phyloP scores from a whole-genome alignment of 1,284 basidiomycete genomes.

The Austroboletus olivaceoglutinosus region DNA sequence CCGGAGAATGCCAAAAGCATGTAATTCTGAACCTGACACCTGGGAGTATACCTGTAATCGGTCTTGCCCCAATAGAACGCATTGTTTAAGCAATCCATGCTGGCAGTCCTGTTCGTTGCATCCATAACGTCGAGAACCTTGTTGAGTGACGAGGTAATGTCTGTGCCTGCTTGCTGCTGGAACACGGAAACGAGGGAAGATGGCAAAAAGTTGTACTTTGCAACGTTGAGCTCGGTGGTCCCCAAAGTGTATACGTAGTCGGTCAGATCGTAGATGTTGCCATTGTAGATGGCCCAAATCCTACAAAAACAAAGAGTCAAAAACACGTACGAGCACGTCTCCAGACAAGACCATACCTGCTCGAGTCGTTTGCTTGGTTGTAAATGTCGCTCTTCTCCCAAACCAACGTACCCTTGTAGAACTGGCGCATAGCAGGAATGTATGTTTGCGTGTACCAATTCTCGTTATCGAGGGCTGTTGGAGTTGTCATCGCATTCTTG shows the following conservation, averaged over 20 bases:
- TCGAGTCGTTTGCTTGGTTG: slow-evolving; percentile 46
- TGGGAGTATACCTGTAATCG: slow-evolving; percentile 83
- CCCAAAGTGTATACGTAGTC: slow-evolving; percentile 82
- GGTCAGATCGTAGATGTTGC: slow-evolving; percentile 81
- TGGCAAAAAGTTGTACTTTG: slow-evolving; percentile 70
- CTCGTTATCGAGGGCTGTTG: slow-evolving; percentile 50
- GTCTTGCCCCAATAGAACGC: slow-evolving; percentile 78
- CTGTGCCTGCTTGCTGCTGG: slow-evolving; percentile 77
- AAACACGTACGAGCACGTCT: slow-evolving; percentile 4
- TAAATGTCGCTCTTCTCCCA: slow-evolving; percentile 57
- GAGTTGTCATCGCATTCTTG: slow-evolving; percentile 41
- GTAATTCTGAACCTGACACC: slow-evolving; percentile 89
- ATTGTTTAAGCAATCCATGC: slow-evolving; percentile 78
- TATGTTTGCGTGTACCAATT: slow-evolving; percentile 84
- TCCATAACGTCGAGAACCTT: slow-evolving; percentile 55
- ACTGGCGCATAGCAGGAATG: slow-evolving; percentile 72
- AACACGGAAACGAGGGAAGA: slow-evolving; percentile 68
- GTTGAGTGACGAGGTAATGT: slow-evolving; percentile 73
- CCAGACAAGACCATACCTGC: slow-evolving; percentile 48
- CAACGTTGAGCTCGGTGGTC: slow-evolving; percentile 44
- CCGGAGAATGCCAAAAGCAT: slow-evolving; percentile 79
- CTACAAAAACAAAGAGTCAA: slow-evolving; percentile 38
- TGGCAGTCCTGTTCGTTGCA: slow-evolving; percentile 46
- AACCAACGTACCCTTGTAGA: slow-evolving; percentile 83
- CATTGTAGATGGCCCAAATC: slow-evolving; percentile 78